A percentile compares a stretch with the other conserved stretches of the same genome.
Conservation (phyloP, 257 asterid genomes). For the Agastache rugosa region DNA sequence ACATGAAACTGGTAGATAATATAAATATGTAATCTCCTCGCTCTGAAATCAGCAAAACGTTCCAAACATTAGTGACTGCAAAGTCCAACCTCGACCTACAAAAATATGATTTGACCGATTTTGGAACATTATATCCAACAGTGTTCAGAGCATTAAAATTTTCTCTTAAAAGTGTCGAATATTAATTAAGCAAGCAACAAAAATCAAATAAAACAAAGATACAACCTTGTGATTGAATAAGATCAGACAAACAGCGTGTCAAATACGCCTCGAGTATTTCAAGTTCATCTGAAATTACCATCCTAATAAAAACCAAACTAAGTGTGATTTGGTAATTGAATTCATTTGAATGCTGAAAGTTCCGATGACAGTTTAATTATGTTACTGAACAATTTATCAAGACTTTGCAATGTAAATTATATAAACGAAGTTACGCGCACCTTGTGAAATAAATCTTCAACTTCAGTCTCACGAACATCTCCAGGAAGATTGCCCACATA, state of each 20-base stretch:
- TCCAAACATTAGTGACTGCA: not conserved
- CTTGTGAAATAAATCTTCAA: constrained; percentile 85
- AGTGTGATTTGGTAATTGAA: not conserved
- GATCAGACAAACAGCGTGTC: not conserved
- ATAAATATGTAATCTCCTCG: not conserved
- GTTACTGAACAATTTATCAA: not conserved
- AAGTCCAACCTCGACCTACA: not conserved
- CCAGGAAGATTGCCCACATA: constrained; percentile 91
- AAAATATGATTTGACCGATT: not conserved
- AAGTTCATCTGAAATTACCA: not conserved
- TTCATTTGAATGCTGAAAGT: not conserved
- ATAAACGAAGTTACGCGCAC: constrained; percentile 30
- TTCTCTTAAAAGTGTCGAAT: not conserved
- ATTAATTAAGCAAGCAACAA: not conserved
- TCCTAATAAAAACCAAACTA: not conserved
- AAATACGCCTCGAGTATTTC: not conserved
- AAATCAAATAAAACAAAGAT: not conserved
- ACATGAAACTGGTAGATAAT: not conserved
- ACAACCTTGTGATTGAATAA: not conserved
- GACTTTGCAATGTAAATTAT: not conserved
- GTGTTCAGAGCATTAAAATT: not conserved
- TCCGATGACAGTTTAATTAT: not conserved
- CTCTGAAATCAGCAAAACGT: not conserved
- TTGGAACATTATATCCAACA: not conserved
- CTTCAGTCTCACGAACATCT: constrained; percentile 77